Conservation (phyloP, 2,329 filamentous ascomycete genomes). For the Clarireedia paspali region DNA sequence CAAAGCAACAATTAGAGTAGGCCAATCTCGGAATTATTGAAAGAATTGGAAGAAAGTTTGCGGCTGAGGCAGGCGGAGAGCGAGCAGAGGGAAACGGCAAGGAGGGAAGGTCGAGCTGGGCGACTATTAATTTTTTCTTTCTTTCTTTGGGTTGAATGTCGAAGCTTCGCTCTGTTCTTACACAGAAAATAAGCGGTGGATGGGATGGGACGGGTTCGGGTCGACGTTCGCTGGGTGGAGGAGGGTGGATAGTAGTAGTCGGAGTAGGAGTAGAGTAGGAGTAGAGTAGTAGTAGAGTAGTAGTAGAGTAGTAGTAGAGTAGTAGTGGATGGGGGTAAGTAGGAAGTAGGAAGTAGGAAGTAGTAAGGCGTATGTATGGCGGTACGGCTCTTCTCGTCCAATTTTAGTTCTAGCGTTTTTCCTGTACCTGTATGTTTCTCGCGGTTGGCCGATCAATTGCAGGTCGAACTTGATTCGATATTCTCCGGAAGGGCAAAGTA, state of each 20-base stretch:
- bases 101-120: background rate
- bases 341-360: background rate
- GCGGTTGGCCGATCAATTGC: slow-evolving; percentile 5
- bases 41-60: slow-evolving; percentile 9
- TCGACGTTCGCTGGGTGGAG: background rate
- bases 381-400: background rate
- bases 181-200: slow-evolving; percentile 5
- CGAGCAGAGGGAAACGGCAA: background rate
- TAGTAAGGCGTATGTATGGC: background rate
- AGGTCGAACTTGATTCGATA: background rate
- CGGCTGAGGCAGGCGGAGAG: slow-evolving; percentile 10
- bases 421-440: background rate
- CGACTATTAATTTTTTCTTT: background rate
- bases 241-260: too few species aligned
- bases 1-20: too few species aligned
- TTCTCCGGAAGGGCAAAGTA: slow-evolving; percentile 1
- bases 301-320: background rate
- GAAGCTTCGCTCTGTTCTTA: background rate
- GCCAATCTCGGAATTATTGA: background rate
- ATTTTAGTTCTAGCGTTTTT: slow-evolving; percentile 1
- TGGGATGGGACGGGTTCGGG: background rate
- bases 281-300: background rate
- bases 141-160: background rate
- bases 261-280: background rate
- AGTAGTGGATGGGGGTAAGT: background rate